phyloP scores from a whole-genome alignment of 2,329 filamentous ascomycete species.

The Neodidymelliopsis sp. region DNA sequence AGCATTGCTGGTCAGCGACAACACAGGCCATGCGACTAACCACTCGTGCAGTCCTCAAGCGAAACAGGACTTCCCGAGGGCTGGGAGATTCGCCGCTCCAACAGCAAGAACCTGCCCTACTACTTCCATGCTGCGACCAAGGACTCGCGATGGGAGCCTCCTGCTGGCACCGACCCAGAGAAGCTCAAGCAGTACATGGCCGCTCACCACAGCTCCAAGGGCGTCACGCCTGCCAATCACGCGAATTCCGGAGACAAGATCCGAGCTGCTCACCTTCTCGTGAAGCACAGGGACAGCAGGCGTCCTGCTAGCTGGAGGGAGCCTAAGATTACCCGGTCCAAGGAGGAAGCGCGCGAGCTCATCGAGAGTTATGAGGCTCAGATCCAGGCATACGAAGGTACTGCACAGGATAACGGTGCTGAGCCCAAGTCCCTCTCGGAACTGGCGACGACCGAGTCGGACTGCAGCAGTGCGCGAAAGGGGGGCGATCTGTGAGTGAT shows the following conservation, averaged over 20 bases:
- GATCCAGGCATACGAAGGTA: constrained; percentile 72
- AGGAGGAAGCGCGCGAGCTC: constrained; percentile 84
- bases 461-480: constrained; percentile 95
- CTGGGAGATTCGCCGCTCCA: constrained; percentile 97
- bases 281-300: constrained; percentile 90
- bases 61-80: constrained; percentile 74
- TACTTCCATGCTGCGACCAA: constrained; percentile 92
- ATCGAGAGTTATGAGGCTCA: constrained; percentile 76
- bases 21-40: constrained; percentile 28
- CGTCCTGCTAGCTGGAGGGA: constrained; percentile 94
- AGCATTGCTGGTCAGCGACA: constrained; percentile 3
- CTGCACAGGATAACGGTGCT: constrained; percentile 40
- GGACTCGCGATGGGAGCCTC: constrained; percentile 95
- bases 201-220: constrained; percentile 74
- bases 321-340: constrained; percentile 83
- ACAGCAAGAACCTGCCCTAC: constrained; percentile 98
- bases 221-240: constrained; percentile 51
- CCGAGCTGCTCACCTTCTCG: constrained; percentile 86
- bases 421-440: constrained; percentile 69
- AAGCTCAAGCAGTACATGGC: constrained; percentile 96
- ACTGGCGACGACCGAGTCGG: constrained; percentile 85
- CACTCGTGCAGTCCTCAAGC: constrained; percentile 33
- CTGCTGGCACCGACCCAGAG: constrained; percentile 84
- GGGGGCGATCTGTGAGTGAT: constrained; percentile 80
- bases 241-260: constrained; percentile 74